phyloP scores from a whole-genome alignment of 805 yeast species.

The Wickerhamiella sergipiensis region DNA sequence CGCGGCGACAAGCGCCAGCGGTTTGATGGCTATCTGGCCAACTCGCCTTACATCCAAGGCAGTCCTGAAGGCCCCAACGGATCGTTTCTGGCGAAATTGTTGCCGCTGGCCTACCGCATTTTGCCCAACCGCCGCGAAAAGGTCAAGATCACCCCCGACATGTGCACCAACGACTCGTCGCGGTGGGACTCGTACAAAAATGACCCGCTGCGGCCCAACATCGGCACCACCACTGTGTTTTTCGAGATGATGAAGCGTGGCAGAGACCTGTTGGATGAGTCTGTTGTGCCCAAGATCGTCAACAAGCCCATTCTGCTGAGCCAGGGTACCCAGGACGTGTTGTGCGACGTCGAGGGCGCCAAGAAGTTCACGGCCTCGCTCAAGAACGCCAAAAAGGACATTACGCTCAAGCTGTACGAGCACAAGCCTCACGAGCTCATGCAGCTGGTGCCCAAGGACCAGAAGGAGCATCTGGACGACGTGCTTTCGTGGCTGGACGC shows the following conservation, averaged over 20 bases:
- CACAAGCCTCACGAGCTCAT: constrained; percentile 18
- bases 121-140: constrained; percentile 19
- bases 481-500: constrained; percentile 14
- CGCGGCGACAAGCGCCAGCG: constrained; percentile 22
- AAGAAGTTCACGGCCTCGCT: constrained; percentile 8
- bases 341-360: constrained; percentile 13
- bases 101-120: constrained; percentile 19
- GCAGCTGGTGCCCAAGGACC: constrained; percentile 11
- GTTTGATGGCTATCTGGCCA: constrained; percentile 24
- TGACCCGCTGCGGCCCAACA: constrained; percentile 20
- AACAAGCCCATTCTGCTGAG: constrained; percentile 24
- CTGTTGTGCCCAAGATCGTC: constrained; percentile 18
- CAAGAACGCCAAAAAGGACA: constrained; percentile 16
- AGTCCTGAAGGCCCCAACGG: constrained; percentile 17
- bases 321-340: constrained; percentile 28
- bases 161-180: constrained; percentile 20
- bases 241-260: constrained; percentile 26
- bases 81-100: constrained; percentile 12
- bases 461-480: constrained; percentile 7
- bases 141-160: constrained; percentile 16
- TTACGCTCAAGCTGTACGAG: constrained; percentile 12
- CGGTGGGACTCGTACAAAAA: constrained; percentile 12
- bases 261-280: constrained; percentile 19
- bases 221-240: constrained; percentile 22
- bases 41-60: constrained; percentile 23